These are phyloP conservation scores for Panaeolus cyanescens DNA, from an alignment of 768 basidiomycete species.

Conservation along the genomic window DNA sequence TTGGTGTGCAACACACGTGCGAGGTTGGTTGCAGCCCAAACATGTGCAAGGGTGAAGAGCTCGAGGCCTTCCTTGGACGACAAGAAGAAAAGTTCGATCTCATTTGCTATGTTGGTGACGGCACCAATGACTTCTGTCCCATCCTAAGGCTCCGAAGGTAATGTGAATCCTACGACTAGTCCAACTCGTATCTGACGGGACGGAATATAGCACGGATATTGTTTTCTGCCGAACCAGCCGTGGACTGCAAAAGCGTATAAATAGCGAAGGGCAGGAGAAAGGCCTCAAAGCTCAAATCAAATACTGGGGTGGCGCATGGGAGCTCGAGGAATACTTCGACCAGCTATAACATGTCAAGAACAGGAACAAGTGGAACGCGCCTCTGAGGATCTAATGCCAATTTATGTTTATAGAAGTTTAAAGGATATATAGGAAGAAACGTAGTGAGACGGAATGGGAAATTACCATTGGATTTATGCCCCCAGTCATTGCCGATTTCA, in stretches of 20 bases:
- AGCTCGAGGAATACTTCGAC: conserved; percentile 83
- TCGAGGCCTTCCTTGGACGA: conserved; percentile 75
- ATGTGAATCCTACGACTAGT: conserved; percentile 13
- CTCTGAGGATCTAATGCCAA: conserved; percentile 17
- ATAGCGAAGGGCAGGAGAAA: conserved; percentile 59
- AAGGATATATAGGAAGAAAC: conserved; percentile 9
- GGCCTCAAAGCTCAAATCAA: conserved; percentile 74
- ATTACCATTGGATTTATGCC: neutral
- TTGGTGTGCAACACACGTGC: conserved; percentile 81
- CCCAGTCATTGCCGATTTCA: neutral
- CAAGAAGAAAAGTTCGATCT: conserved; percentile 68
- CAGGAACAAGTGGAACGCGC: conserved; percentile 3
- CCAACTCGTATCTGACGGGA: neutral
- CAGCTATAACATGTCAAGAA: conserved; percentile 30
- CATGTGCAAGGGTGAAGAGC: conserved; percentile 99
- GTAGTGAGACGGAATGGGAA: neutral
- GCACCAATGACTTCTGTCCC: conserved; percentile 95
- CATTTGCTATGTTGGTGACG: conserved; percentile 91
- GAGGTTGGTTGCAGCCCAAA: conserved; percentile 89
- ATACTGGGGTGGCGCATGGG: conserved; percentile 96
- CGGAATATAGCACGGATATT: conserved; percentile 68
- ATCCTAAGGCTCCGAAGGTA: conserved; percentile 78
- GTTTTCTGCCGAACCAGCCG: conserved; percentile 79
- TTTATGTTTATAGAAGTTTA: conserved; percentile 11
- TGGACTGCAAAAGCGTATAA: conserved; percentile 79